Evolutionary conservation across 192 early-diverging fungal species (phyloP).

Genomic region (Mortierella hygrophila): DNA sequence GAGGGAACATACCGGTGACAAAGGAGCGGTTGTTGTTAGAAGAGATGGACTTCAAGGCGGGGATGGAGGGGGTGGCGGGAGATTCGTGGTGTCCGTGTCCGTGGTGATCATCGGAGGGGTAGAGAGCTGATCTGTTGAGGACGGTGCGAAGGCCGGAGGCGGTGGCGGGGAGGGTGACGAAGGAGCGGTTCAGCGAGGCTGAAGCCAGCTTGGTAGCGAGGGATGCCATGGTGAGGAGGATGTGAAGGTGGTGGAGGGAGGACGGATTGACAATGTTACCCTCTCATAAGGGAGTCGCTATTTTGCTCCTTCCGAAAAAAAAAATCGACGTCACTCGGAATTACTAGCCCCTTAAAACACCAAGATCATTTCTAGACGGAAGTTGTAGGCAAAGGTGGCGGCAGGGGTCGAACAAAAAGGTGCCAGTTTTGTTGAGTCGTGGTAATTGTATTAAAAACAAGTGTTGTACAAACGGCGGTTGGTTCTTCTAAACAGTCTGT

Average conservation of each 20-base stretch:
- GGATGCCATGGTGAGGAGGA: conserved; percentile 59
- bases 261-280: neutral
- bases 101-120: conserved; percentile 54
- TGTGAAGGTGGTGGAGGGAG: conserved; percentile 9
- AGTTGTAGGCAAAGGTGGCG: no score
- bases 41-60: conserved; percentile 31
- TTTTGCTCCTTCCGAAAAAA: neutral
- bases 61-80: conserved; percentile 37
- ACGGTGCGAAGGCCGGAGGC: conserved; percentile 58
- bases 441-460: no score
- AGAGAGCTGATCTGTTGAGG: conserved; percentile 55
- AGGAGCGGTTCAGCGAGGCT: conserved; percentile 66
- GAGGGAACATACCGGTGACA: conserved; percentile 61
- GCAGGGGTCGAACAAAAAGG: no score
- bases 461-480: no score
- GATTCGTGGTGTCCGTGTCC: conserved; percentile 49
- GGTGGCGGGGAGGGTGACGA: conserved; percentile 61
- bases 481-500: no score
- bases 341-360: neutral
- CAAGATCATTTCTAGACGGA: no score
- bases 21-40: conserved; percentile 56
- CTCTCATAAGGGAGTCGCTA: neutral
- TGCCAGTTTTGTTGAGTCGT: no score
- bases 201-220: conserved; percentile 63
- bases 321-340: neutral